phyloP scores from a whole-genome alignment of 768 basidiomycete species.

The Sistotremastrum suecicum region DNA sequence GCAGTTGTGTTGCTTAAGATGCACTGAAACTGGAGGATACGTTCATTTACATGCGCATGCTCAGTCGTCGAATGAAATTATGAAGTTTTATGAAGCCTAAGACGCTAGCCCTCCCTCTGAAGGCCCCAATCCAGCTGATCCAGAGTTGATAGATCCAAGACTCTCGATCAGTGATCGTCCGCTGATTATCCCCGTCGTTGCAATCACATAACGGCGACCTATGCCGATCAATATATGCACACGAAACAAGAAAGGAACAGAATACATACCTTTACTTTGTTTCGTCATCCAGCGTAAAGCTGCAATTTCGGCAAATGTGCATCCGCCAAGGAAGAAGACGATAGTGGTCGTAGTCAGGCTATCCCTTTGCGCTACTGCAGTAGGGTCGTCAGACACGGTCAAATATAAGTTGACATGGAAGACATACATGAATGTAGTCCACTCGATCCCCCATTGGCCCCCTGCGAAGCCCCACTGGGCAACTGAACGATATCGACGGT shows the following conservation, averaged over 20 bases:
- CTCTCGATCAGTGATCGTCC: slow-evolving; percentile 62
- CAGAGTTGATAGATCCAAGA: slow-evolving; percentile 19
- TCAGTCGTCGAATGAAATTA: too few relatives aligned
- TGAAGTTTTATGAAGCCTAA: too few relatives aligned
- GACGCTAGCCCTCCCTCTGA: too few relatives aligned
- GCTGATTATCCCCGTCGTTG: slow-evolving; percentile 82
- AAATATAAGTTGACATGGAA: neutral
- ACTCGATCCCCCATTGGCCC: slow-evolving; percentile 14
- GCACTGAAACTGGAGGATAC: too few relatives aligned
- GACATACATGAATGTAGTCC: slow-evolving; percentile 22
- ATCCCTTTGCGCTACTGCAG: neutral
- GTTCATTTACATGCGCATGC: too few relatives aligned
- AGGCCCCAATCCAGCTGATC: too few relatives aligned
- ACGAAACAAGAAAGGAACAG: slow-evolving; percentile 3
- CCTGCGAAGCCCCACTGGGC: slow-evolving; percentile 15
- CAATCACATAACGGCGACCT: slow-evolving; percentile 83
- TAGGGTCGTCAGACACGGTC: neutral
- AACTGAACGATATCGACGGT: slow-evolving; percentile 63
- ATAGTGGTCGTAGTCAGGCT: slow-evolving; percentile 65
- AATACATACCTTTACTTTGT: slow-evolving; percentile 57
- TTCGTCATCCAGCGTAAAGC: slow-evolving; percentile 85
- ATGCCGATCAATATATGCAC: slow-evolving; percentile 7
- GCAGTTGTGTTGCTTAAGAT: too few relatives aligned
- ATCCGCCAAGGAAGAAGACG: slow-evolving; percentile 94
- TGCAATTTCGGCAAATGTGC: slow-evolving; percentile 94